A percentile compares a stretch with the other conserved stretches of the same genome.
Conservation (phyloP, 345 rosid genomes). For the Zanthoxylum bungeanum region DNA sequence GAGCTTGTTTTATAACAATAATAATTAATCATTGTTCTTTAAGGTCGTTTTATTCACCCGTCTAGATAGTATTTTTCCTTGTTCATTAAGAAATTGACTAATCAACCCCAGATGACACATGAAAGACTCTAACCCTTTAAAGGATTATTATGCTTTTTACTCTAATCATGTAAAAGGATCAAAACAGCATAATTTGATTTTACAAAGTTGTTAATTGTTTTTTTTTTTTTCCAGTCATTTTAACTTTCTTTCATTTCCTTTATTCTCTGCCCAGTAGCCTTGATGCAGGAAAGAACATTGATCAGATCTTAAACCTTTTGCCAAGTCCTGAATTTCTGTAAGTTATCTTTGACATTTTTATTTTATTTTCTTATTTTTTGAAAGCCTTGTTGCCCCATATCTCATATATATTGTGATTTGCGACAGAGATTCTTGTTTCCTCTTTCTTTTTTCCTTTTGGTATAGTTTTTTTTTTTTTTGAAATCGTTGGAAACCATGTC, state of each 20-base stretch:
- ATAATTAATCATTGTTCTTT: too few species aligned
- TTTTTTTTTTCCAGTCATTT: conserved; percentile 1
- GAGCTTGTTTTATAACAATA: neutral
- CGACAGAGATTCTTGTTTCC: neutral
- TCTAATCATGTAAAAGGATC: conserved; percentile 54
- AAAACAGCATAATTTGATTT: neutral
- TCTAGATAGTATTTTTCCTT: too few species aligned
- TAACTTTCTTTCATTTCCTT: conserved; percentile 17
- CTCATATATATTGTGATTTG: neutral
- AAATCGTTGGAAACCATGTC: too few species aligned
- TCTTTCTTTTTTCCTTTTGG: neutral
- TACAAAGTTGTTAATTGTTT: neutral
- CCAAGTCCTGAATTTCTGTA: conserved; percentile 61
- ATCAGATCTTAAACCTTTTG: conserved; percentile 51
- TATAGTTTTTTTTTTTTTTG: too few species aligned
- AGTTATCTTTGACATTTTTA: conserved; percentile 37
- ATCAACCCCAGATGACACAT: conserved; percentile 54
- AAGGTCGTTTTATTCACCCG: too few species aligned
- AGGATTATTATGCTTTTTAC: conserved; percentile 39
- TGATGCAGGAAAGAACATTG: conserved; percentile 34
- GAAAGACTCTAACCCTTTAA: conserved; percentile 45
- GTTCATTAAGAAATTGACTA: too few species aligned
- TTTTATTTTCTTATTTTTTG: neutral
- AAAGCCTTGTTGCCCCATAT: neutral
- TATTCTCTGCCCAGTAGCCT: conserved; percentile 39